Evolutionary conservation across 257 asterid species (phyloP).

Genomic region (Solanum tacnaense): DNA sequence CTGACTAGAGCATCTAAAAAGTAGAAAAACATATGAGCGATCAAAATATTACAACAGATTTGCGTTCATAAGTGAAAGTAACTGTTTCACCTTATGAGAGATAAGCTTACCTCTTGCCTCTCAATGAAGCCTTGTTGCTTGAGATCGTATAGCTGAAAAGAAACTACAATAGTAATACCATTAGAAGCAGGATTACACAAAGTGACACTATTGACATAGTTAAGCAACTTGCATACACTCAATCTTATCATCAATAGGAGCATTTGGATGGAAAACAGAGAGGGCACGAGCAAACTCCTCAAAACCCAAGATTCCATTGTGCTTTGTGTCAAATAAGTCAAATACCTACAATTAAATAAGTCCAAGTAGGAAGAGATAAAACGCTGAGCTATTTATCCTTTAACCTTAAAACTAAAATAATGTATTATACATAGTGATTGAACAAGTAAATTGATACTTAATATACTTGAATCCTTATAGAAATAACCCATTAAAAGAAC

Average conservation of each 20-base stretch:
- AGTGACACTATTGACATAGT: background rate
- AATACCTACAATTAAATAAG: conserved; percentile 40
- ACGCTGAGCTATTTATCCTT: background rate
- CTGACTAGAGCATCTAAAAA: background rate
- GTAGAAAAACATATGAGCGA: background rate
- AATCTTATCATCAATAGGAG: conserved; percentile 70
- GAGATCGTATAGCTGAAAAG: conserved; percentile 77
- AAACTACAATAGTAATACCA: conserved; percentile 38
- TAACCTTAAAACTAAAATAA: background rate
- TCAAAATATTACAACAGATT: background rate
- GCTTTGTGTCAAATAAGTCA: conserved; percentile 75
- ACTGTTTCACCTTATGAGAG: background rate
- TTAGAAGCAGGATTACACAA: background rate
- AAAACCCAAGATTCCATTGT: conserved; percentile 67
- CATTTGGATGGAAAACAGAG: conserved; percentile 85
- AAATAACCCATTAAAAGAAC: background rate
- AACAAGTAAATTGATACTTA: background rate
- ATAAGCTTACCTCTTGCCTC: conserved; percentile 62
- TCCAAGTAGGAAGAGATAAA: background rate
- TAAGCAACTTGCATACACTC: conserved; percentile 42
- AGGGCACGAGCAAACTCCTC: conserved; percentile 85
- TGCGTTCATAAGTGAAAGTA: background rate
- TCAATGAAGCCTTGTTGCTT: conserved; percentile 89
- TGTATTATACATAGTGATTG: background rate
- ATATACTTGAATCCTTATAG: background rate